Percentiles rank a stretch among this genome's conserved stretches.
These are phyloP conservation scores for Beauveria scarabaeidicola DNA, from an alignment of 2,329 filamentous ascomycete genomes.

Conservation along the genomic window DNA sequence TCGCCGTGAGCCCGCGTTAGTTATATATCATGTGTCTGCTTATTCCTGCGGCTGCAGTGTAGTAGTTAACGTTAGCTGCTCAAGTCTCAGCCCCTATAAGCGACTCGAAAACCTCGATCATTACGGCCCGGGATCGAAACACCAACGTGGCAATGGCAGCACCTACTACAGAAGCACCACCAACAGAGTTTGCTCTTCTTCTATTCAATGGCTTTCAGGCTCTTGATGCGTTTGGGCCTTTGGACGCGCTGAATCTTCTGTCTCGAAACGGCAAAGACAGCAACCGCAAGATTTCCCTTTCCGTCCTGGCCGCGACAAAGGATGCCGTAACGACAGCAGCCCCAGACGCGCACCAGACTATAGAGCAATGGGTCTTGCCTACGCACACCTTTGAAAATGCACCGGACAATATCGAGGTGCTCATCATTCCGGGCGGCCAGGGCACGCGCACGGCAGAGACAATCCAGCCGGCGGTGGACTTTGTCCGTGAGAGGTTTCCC, in stretches of 20 bases:
- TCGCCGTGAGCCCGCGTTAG: background rate
- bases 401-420: conserved; percentile 28
- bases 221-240: background rate
- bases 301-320: background rate
- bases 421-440: conserved; percentile 51
- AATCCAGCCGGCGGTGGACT: conserved; percentile 28
- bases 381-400: conserved; percentile 43
- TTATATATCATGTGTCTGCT: background rate
- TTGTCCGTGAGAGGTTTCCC: conserved; percentile 29
- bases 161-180: background rate
- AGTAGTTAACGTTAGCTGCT: no score
- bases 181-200: background rate
- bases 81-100: background rate
- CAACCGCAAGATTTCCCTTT: background rate
- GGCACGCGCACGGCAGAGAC: conserved; percentile 44
- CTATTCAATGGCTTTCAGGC: background rate
- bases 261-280: background rate
- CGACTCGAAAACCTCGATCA: background rate
- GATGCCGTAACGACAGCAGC: background rate
- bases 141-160: background rate
- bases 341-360: background rate
- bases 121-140: background rate
- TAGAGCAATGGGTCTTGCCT: conserved; percentile 16
- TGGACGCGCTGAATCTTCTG: background rate
- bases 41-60: background rate